These are phyloP conservation scores for Rhododendron vialii DNA, from an alignment of 148 eudicot species.

Conservation along the genomic window DNA sequence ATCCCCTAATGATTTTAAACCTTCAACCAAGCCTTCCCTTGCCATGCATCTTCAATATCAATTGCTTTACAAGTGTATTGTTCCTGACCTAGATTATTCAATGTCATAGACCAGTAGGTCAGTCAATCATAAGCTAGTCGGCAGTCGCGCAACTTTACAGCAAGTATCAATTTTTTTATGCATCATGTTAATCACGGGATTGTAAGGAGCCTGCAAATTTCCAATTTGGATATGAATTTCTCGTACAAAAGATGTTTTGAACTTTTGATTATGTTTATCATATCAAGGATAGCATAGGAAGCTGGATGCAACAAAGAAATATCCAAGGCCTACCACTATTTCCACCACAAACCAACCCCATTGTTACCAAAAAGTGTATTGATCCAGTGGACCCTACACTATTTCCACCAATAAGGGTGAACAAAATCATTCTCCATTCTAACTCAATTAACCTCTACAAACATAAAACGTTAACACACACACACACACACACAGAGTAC, in stretches of 20 bases:
- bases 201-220: background rate
- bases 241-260: no score
- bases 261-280: no score
- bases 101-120: background rate
- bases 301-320: no score
- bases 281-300: no score
- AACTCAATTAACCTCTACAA: background rate
- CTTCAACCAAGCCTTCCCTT: background rate
- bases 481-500: conserved; percentile 23
- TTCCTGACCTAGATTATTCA: no score
- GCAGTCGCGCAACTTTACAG: background rate
- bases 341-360: no score
- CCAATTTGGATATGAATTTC: background rate
- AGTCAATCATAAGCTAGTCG: background rate
- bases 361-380: no score
- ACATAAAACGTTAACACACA: background rate
- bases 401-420: no score
- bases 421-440: background rate
- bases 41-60: background rate
- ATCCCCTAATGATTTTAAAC: background rate
- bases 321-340: no score
- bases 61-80: background rate
- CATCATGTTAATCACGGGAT: background rate
- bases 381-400: no score
- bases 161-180: background rate